A percentile compares a stretch with the other conserved stretches of the same genome.
Evolutionary conservation across 1,284 basidiomycete genomes (phyloP).

Genomic region (Naganishia sp.): DNA sequence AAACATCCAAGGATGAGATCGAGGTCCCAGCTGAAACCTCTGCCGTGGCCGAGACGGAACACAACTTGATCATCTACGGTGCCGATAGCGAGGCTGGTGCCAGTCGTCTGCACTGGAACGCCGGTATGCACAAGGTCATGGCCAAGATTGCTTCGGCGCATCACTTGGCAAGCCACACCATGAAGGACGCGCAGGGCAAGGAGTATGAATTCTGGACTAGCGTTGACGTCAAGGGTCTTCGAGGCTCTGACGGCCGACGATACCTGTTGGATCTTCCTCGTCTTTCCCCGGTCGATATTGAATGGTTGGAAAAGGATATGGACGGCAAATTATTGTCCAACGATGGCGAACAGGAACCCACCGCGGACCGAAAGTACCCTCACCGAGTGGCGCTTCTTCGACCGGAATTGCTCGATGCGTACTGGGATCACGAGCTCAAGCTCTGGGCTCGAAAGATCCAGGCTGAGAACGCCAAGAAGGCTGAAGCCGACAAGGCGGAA

Average conservation of each 20-base stretch:
- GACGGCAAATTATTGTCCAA: conserved; percentile 44
- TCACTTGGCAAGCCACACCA: conserved; percentile 58
- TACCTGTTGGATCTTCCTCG: conserved; percentile 62
- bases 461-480: conserved; percentile 42
- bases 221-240: conserved; percentile 61
- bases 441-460: conserved; percentile 58
- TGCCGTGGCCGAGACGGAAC: conserved; percentile 45
- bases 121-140: conserved; percentile 59
- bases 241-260: conserved; percentile 60
- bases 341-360: conserved; percentile 37
- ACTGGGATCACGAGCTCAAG: conserved; percentile 59
- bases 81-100: conserved; percentile 58
- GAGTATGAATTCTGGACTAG: conserved; percentile 58
- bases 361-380: conserved; percentile 53
- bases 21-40: conserved; percentile 68
- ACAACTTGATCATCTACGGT: conserved; percentile 60
- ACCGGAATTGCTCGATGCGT: conserved; percentile 60
- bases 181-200: conserved; percentile 55
- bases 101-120: conserved; percentile 54
- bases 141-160: conserved; percentile 57
- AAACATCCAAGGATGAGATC: conserved; percentile 61
- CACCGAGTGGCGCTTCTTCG: conserved; percentile 61
- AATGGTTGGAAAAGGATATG: conserved; percentile 60
- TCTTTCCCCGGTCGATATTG: conserved; percentile 59
- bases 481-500: conserved; percentile 33